phyloP scores from a whole-genome alignment of 805 yeast species.

The Schwanniomyces sp. region DNA sequence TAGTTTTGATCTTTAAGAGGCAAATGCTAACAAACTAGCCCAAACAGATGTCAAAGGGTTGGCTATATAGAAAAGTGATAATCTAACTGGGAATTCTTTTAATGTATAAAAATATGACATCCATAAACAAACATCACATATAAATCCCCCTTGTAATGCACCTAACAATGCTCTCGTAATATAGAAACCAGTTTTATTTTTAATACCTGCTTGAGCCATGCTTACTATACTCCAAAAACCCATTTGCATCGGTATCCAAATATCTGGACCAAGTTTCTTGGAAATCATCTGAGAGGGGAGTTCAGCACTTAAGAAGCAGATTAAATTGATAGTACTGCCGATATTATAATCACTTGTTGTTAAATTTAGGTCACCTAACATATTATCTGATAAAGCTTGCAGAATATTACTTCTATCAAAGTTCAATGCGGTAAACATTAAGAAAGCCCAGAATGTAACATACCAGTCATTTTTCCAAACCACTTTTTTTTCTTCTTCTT shows the following conservation, averaged over 20 bases:
- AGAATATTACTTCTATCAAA: conserved; percentile 57
- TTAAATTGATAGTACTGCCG: conserved; percentile 55
- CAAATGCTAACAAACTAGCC: conserved; percentile 18
- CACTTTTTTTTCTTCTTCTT: conserved; percentile 49
- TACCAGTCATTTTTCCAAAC: conserved; percentile 53
- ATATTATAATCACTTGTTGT: conserved; percentile 57
- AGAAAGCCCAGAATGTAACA: conserved; percentile 57
- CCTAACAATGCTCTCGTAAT: conserved; percentile 55
- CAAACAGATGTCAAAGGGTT: conserved; percentile 46
- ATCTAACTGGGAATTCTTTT: conserved; percentile 55
- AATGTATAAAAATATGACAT: conserved; percentile 65
- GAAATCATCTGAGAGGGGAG: conserved; percentile 66
- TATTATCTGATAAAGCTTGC: conserved; percentile 59
- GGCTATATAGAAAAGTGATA: conserved; percentile 60
- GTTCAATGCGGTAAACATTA: conserved; percentile 60
- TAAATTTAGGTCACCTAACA: conserved; percentile 51
- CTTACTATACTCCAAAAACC: conserved; percentile 58
- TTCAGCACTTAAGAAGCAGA: conserved; percentile 57
- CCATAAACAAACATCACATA: conserved; percentile 64
- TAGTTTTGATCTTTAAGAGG: conserved; percentile 16
- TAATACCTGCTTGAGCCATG: conserved; percentile 48
- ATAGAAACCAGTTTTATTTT: conserved; percentile 41
- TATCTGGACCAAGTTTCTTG: conserved; percentile 62
- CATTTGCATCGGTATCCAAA: conserved; percentile 62
- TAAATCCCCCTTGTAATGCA: conserved; percentile 64